These are phyloP conservation scores for Ceratobasidium sp. DNA, from an alignment of 1,284 basidiomycete genomes.

Conservation along the genomic window DNA sequence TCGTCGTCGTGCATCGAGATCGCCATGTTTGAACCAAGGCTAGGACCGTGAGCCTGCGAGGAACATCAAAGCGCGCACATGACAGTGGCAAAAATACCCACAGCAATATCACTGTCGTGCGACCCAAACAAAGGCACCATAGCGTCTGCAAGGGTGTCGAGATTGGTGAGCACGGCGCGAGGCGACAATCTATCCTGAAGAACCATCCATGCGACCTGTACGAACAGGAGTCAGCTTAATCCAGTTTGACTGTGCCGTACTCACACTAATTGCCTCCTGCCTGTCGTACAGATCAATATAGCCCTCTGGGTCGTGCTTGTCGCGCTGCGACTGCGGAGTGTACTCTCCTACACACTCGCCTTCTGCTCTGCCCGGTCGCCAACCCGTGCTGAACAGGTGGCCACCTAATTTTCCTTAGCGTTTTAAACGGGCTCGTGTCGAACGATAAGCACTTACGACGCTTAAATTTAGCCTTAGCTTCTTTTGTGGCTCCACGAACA, in stretches of 20 bases:
- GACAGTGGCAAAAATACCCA: not conserved
- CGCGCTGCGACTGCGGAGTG: not conserved
- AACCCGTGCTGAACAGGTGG: not conserved
- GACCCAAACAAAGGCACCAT: constrained; percentile 20
- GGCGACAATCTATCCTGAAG: constrained; percentile 12
- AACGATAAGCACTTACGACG: not conserved
- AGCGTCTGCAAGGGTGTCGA: not conserved
- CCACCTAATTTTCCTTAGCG: not conserved
- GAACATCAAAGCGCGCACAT: too few relatives aligned
- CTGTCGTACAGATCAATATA: constrained; percentile 1
- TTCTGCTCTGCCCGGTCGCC: not conserved
- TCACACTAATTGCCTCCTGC: too few relatives aligned
- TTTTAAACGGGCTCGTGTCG: too few relatives aligned
- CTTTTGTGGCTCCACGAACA: not conserved
- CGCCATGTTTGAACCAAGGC: constrained; percentile 20
- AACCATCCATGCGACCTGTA: constrained; percentile 2
- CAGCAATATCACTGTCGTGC: constrained; percentile 10
- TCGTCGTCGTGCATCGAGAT: not conserved
- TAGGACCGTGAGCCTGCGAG: constrained; percentile 2
- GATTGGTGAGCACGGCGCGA: not conserved
- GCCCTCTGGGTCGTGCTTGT: not conserved
- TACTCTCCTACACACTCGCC: not conserved
- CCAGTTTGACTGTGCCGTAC: too few relatives aligned
- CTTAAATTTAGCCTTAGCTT: not conserved
- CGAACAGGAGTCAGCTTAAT: too few relatives aligned